Percentiles rank a stretch among this genome's conserved stretches.
Conservation (phyloP, 108 stramenopile genomes). For the Skeletonema potamos region DNA sequence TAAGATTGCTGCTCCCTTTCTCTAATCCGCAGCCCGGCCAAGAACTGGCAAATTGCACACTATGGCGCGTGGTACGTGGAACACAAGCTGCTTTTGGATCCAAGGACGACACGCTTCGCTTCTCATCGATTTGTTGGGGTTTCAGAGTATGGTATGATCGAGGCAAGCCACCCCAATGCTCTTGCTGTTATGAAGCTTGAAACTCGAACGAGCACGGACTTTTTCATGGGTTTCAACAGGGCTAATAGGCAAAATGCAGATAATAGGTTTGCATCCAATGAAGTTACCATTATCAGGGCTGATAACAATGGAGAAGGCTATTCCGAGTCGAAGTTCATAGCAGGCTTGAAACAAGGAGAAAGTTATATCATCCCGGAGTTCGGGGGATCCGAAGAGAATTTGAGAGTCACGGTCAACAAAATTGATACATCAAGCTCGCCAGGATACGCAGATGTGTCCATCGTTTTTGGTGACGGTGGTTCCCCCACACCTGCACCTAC, state of each 20-base stretch:
- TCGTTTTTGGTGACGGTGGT: background rate
- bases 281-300: constrained; percentile 9
- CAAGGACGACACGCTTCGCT: background rate
- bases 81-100: background rate
- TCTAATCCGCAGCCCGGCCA: background rate
- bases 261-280: constrained; percentile 10
- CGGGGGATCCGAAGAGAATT: background rate
- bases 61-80: background rate
- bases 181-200: constrained; percentile 8
- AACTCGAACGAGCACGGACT: constrained; percentile 4
- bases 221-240: constrained; percentile 15
- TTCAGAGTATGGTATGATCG: constrained; percentile 13
- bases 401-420: background rate
- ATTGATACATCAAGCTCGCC: constrained; percentile 1
- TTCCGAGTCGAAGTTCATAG: background rate
- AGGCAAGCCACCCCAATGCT: background rate
- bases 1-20: background rate
- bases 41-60: background rate
- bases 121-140: constrained; percentile 3
- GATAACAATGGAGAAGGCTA: constrained; percentile 7
- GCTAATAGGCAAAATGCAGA: constrained; percentile 6
- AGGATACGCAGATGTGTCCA: constrained; percentile 8
- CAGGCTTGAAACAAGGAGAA: background rate
- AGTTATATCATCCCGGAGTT: background rate
- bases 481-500: background rate